Evolutionary conservation across 139 green algal species (phyloP).

Genomic region (Chlorella sp.): DNA sequence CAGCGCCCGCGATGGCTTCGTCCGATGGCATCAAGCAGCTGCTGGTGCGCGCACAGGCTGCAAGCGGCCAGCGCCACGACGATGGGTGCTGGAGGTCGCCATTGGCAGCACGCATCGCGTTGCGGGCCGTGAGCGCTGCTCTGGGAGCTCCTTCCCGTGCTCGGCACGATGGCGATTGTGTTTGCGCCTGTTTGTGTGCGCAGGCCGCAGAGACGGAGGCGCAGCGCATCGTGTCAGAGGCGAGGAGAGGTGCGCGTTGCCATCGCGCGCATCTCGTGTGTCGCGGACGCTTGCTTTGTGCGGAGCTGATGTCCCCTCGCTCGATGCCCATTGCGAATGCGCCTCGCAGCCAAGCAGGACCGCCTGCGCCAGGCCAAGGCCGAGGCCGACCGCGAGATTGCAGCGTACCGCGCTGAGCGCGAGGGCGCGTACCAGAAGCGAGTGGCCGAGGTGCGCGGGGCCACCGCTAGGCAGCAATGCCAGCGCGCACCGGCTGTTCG

Average conservation of each 20-base stretch:
- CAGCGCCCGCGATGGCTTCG: conserved; percentile 59
- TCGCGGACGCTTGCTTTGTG: too few species aligned
- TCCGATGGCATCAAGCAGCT: conserved; percentile 89
- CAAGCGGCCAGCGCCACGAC: neutral
- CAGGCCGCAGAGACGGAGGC: conserved; percentile 79
- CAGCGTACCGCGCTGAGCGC: conserved; percentile 60
- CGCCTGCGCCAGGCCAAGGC: conserved; percentile 74
- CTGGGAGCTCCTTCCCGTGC: too few species aligned
- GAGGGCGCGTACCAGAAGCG: conserved; percentile 74
- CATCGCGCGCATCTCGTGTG: too few species aligned
- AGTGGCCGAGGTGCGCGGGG: conserved; percentile 36
- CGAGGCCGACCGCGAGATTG: conserved; percentile 78
- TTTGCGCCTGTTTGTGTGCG: neutral
- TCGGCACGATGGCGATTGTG: neutral
- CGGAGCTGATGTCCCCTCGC: too few species aligned
- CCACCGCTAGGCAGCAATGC: neutral
- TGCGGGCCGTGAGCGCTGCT: too few species aligned
- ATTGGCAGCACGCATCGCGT: neutral
- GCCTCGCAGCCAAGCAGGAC: conserved; percentile 65
- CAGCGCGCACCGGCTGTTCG: neutral
- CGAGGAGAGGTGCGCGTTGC: conserved; percentile 51
- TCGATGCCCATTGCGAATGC: too few species aligned
- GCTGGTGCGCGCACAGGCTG: conserved; percentile 25
- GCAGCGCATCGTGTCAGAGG: conserved; percentile 75
- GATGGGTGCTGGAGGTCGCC: neutral